Evolutionary conservation across 2,329 filamentous ascomycete genomes (phyloP), one percentile per base, ranked within the genome.

Genomic region (Hypoxylon sp.): DNA sequence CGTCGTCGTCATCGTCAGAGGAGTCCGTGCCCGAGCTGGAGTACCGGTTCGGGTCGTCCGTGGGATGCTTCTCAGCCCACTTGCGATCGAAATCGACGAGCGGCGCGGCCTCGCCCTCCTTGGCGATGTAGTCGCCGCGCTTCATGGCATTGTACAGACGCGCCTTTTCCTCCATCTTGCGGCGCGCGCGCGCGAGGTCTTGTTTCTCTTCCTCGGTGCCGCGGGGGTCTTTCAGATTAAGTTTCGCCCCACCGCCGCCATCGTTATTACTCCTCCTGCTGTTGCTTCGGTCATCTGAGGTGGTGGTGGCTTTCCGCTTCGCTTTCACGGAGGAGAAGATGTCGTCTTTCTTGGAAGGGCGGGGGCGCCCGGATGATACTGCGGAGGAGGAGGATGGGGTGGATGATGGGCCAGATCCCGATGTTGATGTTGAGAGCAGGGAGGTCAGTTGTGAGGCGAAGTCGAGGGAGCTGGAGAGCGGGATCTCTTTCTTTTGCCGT

Each of bases 61-160:
- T 89, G 70, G 91, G 91, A 60, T 89, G 83, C 23, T 83, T 82
- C 76, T 97, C 93, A 0, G 91, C 93, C 94, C 96, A 98, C 82
- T 98, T 99, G 67, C 91, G 86, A 80, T 98, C 96, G 79, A 99
- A 99, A 81, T 99, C 95, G 2, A 99, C 91, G 25, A 97, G 86
- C 23, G 87, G 86, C 72, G 90, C 88, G 45, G 87, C 82, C 73
- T 88, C 83, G 76, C 90, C 87, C 71, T 92, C 87, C 60, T 86
- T 86, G 14, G 87, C 84, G n/a, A 93, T 83, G 79, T 93, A 90
- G 76, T 97, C 91, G n/a, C 95, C 94, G 34, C 92, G 87, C 80
- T 97, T 97, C 89, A 99, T 91, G 38, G 93, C 92, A 5, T 92
- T 90, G 80, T 99, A 99, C 1, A 96, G 81, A 3, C 92, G 88